Base-by-base conservation (phyloP, 352 stramenopile genomes). In the Phytopythium aichiense region DNA sequence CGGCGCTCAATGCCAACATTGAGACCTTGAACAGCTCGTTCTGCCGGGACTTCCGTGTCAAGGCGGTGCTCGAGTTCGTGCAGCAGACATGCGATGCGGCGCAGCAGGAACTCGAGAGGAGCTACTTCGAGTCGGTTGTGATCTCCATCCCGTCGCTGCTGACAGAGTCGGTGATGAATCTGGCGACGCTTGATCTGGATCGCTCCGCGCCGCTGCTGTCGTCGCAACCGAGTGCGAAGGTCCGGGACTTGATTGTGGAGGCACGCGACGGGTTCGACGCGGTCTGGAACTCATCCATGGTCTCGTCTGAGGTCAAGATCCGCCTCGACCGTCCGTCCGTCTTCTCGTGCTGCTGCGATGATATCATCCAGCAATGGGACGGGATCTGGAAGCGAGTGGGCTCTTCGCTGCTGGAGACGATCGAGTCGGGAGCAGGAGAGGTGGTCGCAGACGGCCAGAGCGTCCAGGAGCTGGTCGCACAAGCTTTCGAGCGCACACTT, bases 231-330 rank as follows among this genome's bases (percentile, higher is more conserved):
- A 58, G 54, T 46, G 81, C 74, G 2, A 88, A 87, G 65, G 69
- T 79, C 7, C 61, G 70, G 18, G 61, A 64, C n/a, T 57, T 87
- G 4, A 69, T 91, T 16, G n/a, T 61, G 0, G 79, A 91, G 56
- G 81, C 77, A 12, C 69, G 69, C 40, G 60, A 67, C 6, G 76
- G 69, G 6, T 89, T 87, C 61, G 76, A 88, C 57, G 66, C 81
- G 37, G 77, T 87, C 51, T 73, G 69, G 55, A 88, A 87, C 50
- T 75, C 79, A 23, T 91, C 81, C 0, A 87, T 84, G 64, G 65
- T 89, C 33, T 87, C 79, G 9, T 91, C 81, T 15, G 81, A 89
- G 67, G 88, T 79, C 31, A 87, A 87, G 43, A 79, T 91, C 43
- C 67, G 82, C 33, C 53, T 91, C 16, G 67, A 77, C 50, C 70